Evolutionary conservation across 768 basidiomycete species (phyloP).

Genomic region (Termitomyces sp.): DNA sequence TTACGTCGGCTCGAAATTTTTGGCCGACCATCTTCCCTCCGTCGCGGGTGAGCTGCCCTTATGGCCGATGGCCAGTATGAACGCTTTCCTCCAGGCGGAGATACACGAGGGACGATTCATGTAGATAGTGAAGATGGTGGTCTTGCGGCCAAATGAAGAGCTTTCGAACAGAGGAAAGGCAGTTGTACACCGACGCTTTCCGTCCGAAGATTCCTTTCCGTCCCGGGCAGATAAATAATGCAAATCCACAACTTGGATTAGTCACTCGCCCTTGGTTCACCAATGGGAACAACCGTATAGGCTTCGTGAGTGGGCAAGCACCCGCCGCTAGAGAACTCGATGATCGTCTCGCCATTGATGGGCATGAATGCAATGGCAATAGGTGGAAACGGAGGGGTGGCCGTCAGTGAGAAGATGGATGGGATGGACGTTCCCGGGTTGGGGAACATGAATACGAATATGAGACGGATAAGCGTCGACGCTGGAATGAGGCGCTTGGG

Average conservation of each 20-base stretch:
- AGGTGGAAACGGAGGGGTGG: conserved; percentile 15
- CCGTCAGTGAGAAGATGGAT: conserved; percentile 25
- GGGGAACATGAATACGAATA: conserved; percentile 24
- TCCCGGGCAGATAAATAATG: conserved; percentile 21
- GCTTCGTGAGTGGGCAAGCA: conserved; percentile 22
- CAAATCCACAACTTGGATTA: conserved; percentile 14
- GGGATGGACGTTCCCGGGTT: conserved; percentile 19
- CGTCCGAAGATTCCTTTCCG: conserved; percentile 83
- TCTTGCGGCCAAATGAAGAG: conserved; percentile 47
- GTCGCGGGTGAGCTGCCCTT: conserved; percentile 92
- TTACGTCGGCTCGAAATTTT: conserved; percentile 89
- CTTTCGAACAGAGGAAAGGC: conserved; percentile 50
- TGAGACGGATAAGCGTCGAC: conserved; percentile 28
- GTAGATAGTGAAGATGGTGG: conserved; percentile 40
- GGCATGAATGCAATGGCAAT: conserved; percentile 29
- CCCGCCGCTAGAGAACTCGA: conserved; percentile 22
- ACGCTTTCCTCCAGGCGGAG: conserved; percentile 34
- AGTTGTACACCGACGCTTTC: conserved; percentile 78
- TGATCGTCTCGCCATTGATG: conserved; percentile 31
- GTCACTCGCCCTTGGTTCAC: conserved; percentile 16
- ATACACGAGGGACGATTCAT: conserved; percentile 28
- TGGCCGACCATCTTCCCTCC: conserved; percentile 65
- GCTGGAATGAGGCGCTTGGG: conserved; percentile 22
- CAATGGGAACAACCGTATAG: conserved; percentile 15
- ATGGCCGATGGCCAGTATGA: conserved; percentile 62